Evolutionary conservation across 805 yeast genomes (phyloP).

Genomic region (Naumovozyma dairenensis): DNA sequence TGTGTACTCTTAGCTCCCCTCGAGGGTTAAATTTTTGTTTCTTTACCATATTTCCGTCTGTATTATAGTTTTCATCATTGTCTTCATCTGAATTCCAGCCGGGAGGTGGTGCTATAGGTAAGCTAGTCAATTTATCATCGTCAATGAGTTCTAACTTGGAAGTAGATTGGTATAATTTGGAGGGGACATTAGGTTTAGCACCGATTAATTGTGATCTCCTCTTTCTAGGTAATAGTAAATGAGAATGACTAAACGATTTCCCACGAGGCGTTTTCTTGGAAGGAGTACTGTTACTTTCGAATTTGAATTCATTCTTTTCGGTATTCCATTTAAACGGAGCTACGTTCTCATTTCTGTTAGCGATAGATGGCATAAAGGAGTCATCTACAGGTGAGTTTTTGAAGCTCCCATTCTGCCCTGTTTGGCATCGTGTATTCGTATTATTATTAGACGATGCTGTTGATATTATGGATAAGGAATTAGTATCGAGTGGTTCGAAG

Average conservation of each 20-base stretch:
- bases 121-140: conserved; percentile 21
- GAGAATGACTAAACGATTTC: neutral
- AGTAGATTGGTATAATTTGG: conserved; percentile 16
- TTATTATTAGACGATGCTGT: conserved; percentile 13
- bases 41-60: conserved; percentile 2
- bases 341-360: conserved; percentile 9
- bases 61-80: neutral
- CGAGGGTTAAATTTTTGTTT: conserved; percentile 9
- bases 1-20: conserved; percentile 15
- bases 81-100: neutral
- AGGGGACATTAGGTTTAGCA: conserved; percentile 22
- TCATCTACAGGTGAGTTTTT: conserved; percentile 2
- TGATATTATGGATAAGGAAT: conserved; percentile 19
- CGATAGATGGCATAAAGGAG: conserved; percentile 10
- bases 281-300: conserved; percentile 27
- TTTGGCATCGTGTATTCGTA: conserved; percentile 3
- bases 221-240: conserved; percentile 12
- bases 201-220: conserved; percentile 21
- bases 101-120: conserved; percentile 25
- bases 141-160: conserved; percentile 26
- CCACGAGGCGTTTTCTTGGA: conserved; percentile 9
- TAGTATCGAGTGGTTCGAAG: conserved; percentile 21
- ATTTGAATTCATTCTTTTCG: conserved; percentile 20
- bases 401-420: conserved; percentile 5
- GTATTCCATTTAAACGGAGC: conserved; percentile 22